phyloP scores from a whole-genome alignment of 2,329 filamentous ascomycete genomes.

The Clonostachys rhizophaga region DNA sequence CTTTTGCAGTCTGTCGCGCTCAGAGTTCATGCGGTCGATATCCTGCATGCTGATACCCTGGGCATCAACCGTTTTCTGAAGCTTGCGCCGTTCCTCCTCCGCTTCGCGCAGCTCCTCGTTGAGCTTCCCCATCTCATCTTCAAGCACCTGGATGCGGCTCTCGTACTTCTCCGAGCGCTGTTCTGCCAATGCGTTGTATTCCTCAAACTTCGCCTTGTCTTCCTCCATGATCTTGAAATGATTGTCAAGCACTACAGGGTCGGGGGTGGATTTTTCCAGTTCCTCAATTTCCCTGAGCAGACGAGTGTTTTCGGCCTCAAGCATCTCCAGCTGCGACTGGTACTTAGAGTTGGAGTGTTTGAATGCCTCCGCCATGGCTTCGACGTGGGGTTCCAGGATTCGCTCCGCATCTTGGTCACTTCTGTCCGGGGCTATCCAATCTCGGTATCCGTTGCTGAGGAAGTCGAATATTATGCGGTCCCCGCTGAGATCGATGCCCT shows the following conservation, averaged over 20 bases:
- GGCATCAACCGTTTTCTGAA: slow-evolving; percentile 85
- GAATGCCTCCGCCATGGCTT: slow-evolving; percentile 84
- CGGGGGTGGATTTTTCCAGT: slow-evolving; percentile 79
- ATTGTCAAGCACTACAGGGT: slow-evolving; percentile 79
- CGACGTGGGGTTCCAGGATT: slow-evolving; percentile 76
- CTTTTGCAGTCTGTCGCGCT: slow-evolving; percentile 88
- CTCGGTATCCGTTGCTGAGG: slow-evolving; percentile 81
- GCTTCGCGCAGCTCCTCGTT: slow-evolving; percentile 70
- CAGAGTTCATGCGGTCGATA: slow-evolving; percentile 97
- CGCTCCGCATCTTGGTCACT: slow-evolving; percentile 78
- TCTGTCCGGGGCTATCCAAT: slow-evolving; percentile 91
- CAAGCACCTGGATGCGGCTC: slow-evolving; percentile 72
- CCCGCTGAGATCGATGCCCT: slow-evolving; percentile 79
- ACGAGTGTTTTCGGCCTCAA: slow-evolving; percentile 81
- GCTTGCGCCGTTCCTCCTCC: slow-evolving; percentile 72
- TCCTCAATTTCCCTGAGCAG: slow-evolving; percentile 85
- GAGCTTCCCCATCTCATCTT: slow-evolving; percentile 80
- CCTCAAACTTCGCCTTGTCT: slow-evolving; percentile 91
- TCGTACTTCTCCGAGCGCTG: slow-evolving; percentile 88
- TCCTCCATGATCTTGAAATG: slow-evolving; percentile 92
- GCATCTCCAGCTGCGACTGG: slow-evolving; percentile 73
- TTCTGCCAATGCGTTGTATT: slow-evolving; percentile 83
- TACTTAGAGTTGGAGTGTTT: slow-evolving; percentile 82
- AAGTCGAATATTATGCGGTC: slow-evolving; percentile 96
- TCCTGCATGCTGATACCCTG: slow-evolving; percentile 96